These are phyloP conservation scores for Coemansia sp. DNA, from an alignment of 192 early-diverging fungal genomes.

Conservation along the genomic window DNA sequence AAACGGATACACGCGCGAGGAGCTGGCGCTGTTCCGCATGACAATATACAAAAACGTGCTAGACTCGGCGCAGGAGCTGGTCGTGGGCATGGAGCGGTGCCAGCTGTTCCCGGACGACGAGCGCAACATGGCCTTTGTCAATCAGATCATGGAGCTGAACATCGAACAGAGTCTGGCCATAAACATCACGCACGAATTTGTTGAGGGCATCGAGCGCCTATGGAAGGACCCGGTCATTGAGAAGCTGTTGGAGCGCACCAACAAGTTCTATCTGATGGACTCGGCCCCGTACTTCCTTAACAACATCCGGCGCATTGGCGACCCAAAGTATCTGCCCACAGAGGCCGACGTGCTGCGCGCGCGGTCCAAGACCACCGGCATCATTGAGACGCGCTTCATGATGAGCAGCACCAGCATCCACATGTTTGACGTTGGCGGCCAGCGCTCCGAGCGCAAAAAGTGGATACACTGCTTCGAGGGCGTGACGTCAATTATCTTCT, in stretches of 20 bases:
- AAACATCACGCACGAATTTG: slow-evolving; percentile 64
- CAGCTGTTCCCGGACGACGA: slow-evolving; percentile 55
- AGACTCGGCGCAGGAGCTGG: slow-evolving; percentile 76
- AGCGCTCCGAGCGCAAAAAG: slow-evolving; percentile 98
- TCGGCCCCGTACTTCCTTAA: slow-evolving; percentile 94
- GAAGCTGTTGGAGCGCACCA: slow-evolving; percentile 66
- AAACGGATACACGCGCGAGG: slow-evolving; percentile 82
- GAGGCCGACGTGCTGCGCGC: slow-evolving; percentile 94
- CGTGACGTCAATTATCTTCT: slow-evolving; percentile 95
- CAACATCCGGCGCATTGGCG: slow-evolving; percentile 80
- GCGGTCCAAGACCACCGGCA: slow-evolving; percentile 97
- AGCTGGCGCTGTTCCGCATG: slow-evolving; percentile 68
- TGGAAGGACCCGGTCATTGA: slow-evolving; percentile 71
- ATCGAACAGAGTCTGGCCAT: slow-evolving; percentile 58
- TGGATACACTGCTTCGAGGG: slow-evolving; percentile 99
- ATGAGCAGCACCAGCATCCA: slow-evolving; percentile 89
- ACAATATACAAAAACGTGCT: slow-evolving; percentile 87
- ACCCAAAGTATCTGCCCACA: slow-evolving; percentile 82
- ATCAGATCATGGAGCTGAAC: slow-evolving; percentile 37
- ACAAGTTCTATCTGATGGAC: slow-evolving; percentile 89
- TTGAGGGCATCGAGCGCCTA: slow-evolving; percentile 66
- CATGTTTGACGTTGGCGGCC: slow-evolving; percentile 99
- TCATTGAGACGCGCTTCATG: slow-evolving; percentile 91
- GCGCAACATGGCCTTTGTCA: slow-evolving; percentile 54
- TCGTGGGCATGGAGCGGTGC: slow-evolving; percentile 67